These are phyloP conservation scores for Talaromyces sp. DNA, from an alignment of 2,329 filamentous ascomycete species.

Conservation along the genomic window DNA sequence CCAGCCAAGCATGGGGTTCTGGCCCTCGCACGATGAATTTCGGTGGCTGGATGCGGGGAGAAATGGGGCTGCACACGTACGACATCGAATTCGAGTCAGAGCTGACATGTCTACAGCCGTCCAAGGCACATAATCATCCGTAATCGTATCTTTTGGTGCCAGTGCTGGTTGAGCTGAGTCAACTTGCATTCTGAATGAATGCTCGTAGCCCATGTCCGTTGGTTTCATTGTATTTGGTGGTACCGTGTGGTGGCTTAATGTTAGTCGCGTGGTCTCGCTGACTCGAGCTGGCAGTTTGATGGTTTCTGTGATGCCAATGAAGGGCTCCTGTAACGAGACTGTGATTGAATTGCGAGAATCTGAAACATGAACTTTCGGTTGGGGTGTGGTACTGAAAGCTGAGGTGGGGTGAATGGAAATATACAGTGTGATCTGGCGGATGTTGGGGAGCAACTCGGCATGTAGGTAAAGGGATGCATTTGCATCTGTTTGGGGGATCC, in stretches of 20 bases:
- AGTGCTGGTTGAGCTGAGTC: slow-evolving; percentile 39
- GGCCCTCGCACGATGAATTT: neutral
- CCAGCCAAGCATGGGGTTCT: slow-evolving; percentile 35
- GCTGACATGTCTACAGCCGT: slow-evolving; percentile 41
- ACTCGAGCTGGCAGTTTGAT: slow-evolving; percentile 53
- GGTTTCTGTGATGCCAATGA: slow-evolving; percentile 34
- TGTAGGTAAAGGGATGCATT: slow-evolving; percentile 50
- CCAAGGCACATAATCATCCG: slow-evolving; percentile 41
- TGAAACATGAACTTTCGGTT: slow-evolving; percentile 33
- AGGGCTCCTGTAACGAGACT: slow-evolving; percentile 37
- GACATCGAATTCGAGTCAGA: slow-evolving; percentile 41
- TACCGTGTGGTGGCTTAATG: slow-evolving; percentile 17
- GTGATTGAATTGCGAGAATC: slow-evolving; percentile 39
- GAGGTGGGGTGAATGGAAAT: slow-evolving; percentile 47
- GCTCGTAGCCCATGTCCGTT: slow-evolving; percentile 41
- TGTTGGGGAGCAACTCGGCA: slow-evolving; percentile 63
- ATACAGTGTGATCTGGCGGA: slow-evolving; percentile 62
- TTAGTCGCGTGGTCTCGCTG: slow-evolving; percentile 28
- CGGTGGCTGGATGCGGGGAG: slow-evolving; percentile 20
- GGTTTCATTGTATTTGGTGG: slow-evolving; percentile 6
- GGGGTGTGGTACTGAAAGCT: slow-evolving; percentile 7
- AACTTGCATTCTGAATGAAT: slow-evolving; percentile 58
- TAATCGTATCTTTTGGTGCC: slow-evolving; percentile 23
- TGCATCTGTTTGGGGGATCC: neutral
- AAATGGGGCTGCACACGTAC: slow-evolving; percentile 37